Evolutionary conservation across 176 grass and related monocot species (phyloP).

Genomic region (Triticum turgidum): DNA sequence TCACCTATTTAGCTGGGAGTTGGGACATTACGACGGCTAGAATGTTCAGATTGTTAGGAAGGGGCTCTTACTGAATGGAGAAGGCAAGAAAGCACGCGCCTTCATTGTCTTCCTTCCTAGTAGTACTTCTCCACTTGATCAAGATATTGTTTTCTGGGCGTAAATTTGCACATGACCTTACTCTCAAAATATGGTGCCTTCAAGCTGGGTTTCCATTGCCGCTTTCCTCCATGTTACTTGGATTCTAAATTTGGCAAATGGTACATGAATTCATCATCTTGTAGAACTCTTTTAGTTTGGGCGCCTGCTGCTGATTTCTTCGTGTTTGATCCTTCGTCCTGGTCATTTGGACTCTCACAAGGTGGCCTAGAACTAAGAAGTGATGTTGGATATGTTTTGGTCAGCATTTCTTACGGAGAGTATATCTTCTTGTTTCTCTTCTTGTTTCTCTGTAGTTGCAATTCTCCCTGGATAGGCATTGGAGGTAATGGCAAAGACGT

Average conservation of each 20-base stretch:
- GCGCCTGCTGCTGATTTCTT: no score
- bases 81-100: neutral
- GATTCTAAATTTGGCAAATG: neutral
- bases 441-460: no score
- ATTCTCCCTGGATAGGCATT: no score
- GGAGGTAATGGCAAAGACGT: no score
- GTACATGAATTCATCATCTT: neutral
- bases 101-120: neutral
- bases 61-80: neutral
- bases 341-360: no score
- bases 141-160: neutral
- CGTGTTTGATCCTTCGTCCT: no score
- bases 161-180: neutral
- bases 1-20: neutral
- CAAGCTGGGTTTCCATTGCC: conserved; percentile 11
- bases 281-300: no score
- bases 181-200: conserved; percentile 17
- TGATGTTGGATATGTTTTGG: no score
- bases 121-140: neutral
- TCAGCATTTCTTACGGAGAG: no score
- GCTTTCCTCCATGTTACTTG: neutral
- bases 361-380: no score
- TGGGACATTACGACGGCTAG: neutral
- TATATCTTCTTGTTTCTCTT: no score
- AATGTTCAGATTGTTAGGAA: neutral